phyloP scores from a whole-genome alignment of 1,284 basidiomycete genomes.

The Chalciporus sp. region DNA sequence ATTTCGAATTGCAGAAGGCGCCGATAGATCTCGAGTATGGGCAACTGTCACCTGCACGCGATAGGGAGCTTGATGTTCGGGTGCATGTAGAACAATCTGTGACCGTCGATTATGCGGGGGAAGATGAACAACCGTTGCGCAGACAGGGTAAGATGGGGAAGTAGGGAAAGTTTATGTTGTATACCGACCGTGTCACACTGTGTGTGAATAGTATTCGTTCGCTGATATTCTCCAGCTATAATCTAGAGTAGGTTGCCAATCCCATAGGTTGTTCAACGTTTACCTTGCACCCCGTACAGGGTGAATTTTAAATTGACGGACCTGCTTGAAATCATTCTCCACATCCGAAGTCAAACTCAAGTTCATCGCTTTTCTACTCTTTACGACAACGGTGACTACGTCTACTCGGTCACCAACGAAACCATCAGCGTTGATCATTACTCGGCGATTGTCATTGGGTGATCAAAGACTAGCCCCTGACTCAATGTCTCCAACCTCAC shows the following conservation, averaged over 20 bases:
- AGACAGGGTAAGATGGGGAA: neutral
- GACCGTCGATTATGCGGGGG: conserved; percentile 28
- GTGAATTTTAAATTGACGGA: conserved; percentile 17
- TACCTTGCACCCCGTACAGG: neutral
- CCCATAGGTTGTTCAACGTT: no score
- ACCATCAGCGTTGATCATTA: neutral
- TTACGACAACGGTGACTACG: no score
- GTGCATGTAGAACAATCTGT: conserved; percentile 35
- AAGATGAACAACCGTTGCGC: conserved; percentile 20
- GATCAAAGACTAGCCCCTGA: neutral
- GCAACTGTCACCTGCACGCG: conserved; percentile 11
- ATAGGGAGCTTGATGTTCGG: conserved; percentile 32
- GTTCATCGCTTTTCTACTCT: neutral
- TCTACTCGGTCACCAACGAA: neutral
- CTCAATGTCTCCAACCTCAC: neutral
- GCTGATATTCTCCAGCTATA: neutral
- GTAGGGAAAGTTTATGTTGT: neutral
- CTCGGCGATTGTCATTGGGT: neutral
- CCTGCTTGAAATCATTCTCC: neutral
- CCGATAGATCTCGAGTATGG: conserved; percentile 28
- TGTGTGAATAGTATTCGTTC: conserved; percentile 5
- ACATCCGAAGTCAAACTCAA: neutral
- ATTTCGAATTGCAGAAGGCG: conserved; percentile 25
- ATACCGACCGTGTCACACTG: conserved; percentile 7
- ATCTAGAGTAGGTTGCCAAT: conserved; percentile 14